Evolutionary conservation across 2,329 filamentous ascomycete genomes (phyloP).

Genomic region (Fusarium ambrosium): DNA sequence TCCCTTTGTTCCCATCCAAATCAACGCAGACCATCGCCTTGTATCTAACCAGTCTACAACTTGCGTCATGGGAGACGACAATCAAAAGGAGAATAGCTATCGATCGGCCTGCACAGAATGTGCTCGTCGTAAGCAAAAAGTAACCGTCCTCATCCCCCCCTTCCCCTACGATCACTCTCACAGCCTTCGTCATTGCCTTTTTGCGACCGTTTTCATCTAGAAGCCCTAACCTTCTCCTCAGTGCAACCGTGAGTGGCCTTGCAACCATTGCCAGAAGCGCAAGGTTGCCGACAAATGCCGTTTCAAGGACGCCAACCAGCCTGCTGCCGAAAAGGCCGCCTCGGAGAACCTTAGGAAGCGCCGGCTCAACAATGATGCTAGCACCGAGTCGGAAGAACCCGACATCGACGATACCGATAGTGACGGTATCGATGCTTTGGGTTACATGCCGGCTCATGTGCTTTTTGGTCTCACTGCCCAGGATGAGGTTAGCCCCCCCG

Average conservation of each 20-base stretch:
- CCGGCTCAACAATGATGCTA: slow-evolving; percentile 35
- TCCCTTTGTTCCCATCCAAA: not conserved
- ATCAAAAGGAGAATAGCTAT: slow-evolving; percentile 31
- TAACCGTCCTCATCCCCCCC: slow-evolving; percentile 24
- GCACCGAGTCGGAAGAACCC: slow-evolving; percentile 29
- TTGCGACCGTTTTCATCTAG: not conserved
- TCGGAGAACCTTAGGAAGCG: slow-evolving; percentile 43
- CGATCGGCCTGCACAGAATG: slow-evolving; percentile 61
- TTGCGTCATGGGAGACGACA: slow-evolving; percentile 31
- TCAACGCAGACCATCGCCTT: slow-evolving; percentile 2
- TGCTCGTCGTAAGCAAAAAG: slow-evolving; percentile 56
- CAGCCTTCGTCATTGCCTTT: not conserved
- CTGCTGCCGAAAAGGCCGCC: slow-evolving; percentile 40
- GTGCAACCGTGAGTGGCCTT: slow-evolving; percentile 58
- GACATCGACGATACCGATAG: slow-evolving; percentile 46
- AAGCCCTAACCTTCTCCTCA: slow-evolving; percentile 35
- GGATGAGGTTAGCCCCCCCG: slow-evolving; percentile 41
- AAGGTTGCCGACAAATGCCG: slow-evolving; percentile 55
- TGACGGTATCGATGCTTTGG: slow-evolving; percentile 52
- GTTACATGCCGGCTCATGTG: slow-evolving; percentile 53
- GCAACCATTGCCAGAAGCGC: slow-evolving; percentile 56
- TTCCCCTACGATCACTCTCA: not conserved
- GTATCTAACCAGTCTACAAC: slow-evolving; percentile 2
- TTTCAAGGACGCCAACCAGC: slow-evolving; percentile 47
- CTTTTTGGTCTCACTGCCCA: slow-evolving; percentile 46